Base-by-base conservation (phyloP, 2,329 filamentous ascomycete genomes). In the Metarhizium robertsii region DNA sequence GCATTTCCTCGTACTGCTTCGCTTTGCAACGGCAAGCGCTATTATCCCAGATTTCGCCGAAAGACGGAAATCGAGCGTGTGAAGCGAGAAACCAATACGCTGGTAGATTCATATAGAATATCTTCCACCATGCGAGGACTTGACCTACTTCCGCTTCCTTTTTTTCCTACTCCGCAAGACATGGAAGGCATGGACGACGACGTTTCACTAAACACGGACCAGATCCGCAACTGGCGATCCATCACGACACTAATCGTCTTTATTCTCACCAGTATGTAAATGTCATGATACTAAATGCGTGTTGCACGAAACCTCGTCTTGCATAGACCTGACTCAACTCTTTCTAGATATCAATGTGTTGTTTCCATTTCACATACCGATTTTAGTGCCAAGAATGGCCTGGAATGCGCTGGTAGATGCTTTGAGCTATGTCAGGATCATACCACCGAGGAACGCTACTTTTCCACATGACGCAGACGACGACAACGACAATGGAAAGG, bases 191-290 rank as follows among this genome's bases (percentile, higher is more conserved):
- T 57, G 56, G 58, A 53, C 47, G n/a, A 45, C 45, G 54, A 53
- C 16, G 42, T 55, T 13, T 53, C 54, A 2, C 38, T 58, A 7
- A 58, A 62, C 43, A 67, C 67, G 32, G 59, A 55, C 50, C 57
- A 64, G 32, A 88, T 90, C 62, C 78, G 68, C 54, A 69, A 79
- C 56, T 89, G 85, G 86, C 76, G 80, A 52, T 88, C 86, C 16
- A 88, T 90, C 52, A 69, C 89, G 55, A 88, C 85, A 0, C 74
- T 90, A 38, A 71, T 90, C 53, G 78, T 85, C 48, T 90, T 90
- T 62, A 73, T 88, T 38, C 47, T 87, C 45, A 85, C 86, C 4
- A 90, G 86, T 88, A 72, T 76, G 84, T 80, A 20, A 20, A 11
- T 30, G 20, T 2, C 18, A 8, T 36, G 25, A 10, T 18, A 13